A percentile compares a stretch with the other conserved stretches of the same genome.
Evolutionary conservation across 179 eudicot species (phyloP).

Genomic region (Gypsophila paniculata): DNA sequence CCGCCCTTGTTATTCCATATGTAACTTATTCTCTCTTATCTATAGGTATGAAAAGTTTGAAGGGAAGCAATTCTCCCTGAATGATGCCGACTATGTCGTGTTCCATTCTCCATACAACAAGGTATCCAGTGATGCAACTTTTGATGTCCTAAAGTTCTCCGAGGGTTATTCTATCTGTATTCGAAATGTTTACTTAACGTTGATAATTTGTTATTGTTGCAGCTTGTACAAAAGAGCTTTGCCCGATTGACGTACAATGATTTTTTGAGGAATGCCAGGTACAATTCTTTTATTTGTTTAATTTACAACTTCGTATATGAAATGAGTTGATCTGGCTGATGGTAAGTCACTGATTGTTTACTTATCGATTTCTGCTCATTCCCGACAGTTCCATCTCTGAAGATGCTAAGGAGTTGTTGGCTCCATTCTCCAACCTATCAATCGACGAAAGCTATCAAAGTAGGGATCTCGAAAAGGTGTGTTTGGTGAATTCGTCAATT

Average conservation of each 20-base stretch:
- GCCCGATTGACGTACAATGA: conserved; percentile 75
- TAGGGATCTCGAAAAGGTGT: conserved; percentile 97
- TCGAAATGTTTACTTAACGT: not conserved
- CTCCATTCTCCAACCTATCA: conserved; percentile 64
- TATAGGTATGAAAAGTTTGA: conserved; percentile 78
- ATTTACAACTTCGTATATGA: not conserved
- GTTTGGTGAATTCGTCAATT: not conserved
- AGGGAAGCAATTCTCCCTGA: conserved; percentile 69
- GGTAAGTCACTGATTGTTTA: not conserved
- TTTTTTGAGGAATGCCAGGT: conserved; percentile 79
- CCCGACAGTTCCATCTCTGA: conserved; percentile 61
- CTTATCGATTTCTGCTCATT: conserved; percentile 16
- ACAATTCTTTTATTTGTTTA: not conserved
- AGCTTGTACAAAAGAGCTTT: conserved; percentile 99
- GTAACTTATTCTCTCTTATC: not conserved
- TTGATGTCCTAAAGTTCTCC: not conserved
- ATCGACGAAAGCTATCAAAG: conserved; percentile 81
- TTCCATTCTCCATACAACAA: conserved; percentile 99
- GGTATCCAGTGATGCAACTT: conserved; percentile 37
- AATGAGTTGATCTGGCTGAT: not conserved
- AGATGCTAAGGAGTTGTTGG: conserved; percentile 75
- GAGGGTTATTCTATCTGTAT: not conserved
- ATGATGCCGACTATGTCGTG: conserved; percentile 72
- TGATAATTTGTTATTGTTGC: conserved; percentile 29
- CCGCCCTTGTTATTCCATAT: not conserved